phyloP scores from a whole-genome alignment of 352 stramenopile genomes.

The Globisporangium orthogonon region DNA sequence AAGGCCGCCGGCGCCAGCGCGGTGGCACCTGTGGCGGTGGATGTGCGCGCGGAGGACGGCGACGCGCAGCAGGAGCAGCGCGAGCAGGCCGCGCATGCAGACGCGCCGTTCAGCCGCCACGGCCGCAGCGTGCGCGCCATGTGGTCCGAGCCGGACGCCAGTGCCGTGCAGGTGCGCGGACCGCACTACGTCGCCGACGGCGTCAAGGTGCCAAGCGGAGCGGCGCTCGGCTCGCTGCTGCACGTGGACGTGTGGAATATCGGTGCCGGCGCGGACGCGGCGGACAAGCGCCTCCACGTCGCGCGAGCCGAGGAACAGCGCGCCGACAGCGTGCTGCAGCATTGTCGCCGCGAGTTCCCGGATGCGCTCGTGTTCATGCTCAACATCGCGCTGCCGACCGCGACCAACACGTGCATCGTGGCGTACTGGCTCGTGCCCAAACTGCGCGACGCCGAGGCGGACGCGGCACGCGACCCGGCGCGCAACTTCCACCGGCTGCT shows the following conservation, averaged over 20 bases:
- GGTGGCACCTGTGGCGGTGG: background rate
- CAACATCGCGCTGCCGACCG: conserved; percentile 77
- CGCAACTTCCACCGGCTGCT: conserved; percentile 55
- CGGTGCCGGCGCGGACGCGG: conserved; percentile 14
- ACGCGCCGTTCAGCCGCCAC: conserved; percentile 29
- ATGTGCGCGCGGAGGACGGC: conserved; percentile 14
- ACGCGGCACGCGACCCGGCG: conserved; percentile 9
- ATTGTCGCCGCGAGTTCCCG: conserved; percentile 34
- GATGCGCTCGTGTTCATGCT: conserved; percentile 80
- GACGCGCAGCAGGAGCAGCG: background rate
- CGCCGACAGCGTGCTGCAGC: conserved; percentile 39
- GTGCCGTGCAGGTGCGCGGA: conserved; percentile 46
- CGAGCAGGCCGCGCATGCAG: conserved; percentile 13
- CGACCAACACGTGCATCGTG: conserved; percentile 64
- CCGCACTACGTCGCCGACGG: conserved; percentile 48
- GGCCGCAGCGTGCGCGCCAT: conserved; percentile 35
- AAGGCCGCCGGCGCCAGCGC: background rate
- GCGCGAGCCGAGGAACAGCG: conserved; percentile 38
- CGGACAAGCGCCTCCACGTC: conserved; percentile 45
- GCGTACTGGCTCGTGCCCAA: conserved; percentile 65
- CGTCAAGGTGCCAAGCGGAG: conserved; percentile 39
- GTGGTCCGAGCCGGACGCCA: conserved; percentile 53
- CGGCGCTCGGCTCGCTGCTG: conserved; percentile 42
- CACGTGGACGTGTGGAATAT: conserved; percentile 60
- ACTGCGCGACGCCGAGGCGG: conserved; percentile 10